Evolutionary conservation across 73 alveolate species (phyloP).

Genomic region (Halteria grandinella): DNA sequence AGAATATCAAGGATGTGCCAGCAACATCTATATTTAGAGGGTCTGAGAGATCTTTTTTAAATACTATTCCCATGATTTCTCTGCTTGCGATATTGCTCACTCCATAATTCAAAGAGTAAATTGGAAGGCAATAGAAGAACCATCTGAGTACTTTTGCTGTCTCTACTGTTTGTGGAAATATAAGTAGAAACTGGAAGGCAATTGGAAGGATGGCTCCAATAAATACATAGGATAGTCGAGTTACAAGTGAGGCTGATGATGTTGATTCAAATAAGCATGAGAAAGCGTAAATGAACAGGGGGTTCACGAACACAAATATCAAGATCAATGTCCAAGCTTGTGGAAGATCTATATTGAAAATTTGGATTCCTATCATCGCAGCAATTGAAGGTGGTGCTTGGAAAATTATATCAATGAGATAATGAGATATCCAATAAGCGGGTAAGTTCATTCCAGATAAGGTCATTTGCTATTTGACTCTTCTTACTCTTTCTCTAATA

Average conservation of each 20-base stretch:
- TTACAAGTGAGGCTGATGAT: conserved; percentile 53
- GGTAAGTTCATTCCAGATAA: conserved; percentile 87
- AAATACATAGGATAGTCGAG: conserved; percentile 49
- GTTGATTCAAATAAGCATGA: conserved; percentile 66
- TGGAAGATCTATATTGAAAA: conserved; percentile 40
- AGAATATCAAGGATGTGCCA: no score
- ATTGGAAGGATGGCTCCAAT: conserved; percentile 62
- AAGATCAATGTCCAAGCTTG: conserved; percentile 62
- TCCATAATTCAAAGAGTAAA: conserved; percentile 89
- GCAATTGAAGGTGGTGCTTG: conserved; percentile 69
- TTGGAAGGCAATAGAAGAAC: conserved; percentile 84
- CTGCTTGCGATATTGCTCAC: conserved; percentile 55
- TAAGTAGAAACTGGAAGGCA: conserved; percentile 59
- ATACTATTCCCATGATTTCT: neutral
- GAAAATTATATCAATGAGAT: conserved; percentile 84
- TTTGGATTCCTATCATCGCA: conserved; percentile 44
- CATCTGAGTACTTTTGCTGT: conserved; percentile 56
- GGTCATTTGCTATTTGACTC: conserved; percentile 91
- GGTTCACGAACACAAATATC: conserved; percentile 44
- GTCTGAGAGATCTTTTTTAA: no score
- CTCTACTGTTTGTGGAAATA: conserved; percentile 56
- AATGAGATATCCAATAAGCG: conserved; percentile 95
- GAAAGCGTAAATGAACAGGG: conserved; percentile 57
- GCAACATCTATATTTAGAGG: no score
- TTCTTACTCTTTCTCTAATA: conserved; percentile 85